phyloP scores from a whole-genome alignment of 2,329 filamentous ascomycete species.

The Xenosphaeropsis pyriputrescens region DNA sequence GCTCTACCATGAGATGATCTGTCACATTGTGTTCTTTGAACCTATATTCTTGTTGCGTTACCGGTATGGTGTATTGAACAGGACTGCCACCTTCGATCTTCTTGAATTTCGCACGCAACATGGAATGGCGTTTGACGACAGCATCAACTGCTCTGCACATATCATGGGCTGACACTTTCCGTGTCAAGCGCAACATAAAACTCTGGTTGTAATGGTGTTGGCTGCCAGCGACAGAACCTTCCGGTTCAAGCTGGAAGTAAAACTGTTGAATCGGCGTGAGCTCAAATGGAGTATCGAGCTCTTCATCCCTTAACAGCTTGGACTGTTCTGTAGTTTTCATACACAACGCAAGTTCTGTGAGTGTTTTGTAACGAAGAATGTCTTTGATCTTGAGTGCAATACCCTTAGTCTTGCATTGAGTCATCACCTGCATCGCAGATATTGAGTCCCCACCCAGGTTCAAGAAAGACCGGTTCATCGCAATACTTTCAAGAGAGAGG shows the following conservation, averaged over 20 bases:
- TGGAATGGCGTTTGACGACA: conserved; percentile 20
- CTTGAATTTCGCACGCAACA: conserved; percentile 21
- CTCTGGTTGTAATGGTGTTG: conserved; percentile 11
- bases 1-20: conserved; percentile 1
- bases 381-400: conserved; percentile 4
- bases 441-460: conserved; percentile 7
- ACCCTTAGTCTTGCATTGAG: conserved; percentile 2
- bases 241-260: conserved; percentile 7
- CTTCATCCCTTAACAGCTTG: background rate
- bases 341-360: conserved; percentile 1
- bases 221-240: background rate
- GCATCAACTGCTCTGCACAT: conserved; percentile 12
- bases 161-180: background rate
- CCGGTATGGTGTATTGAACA: conserved; percentile 18
- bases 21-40: background rate
- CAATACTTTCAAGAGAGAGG: conserved; percentile 2
- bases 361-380: conserved; percentile 3
- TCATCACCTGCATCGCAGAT: conserved; percentile 7
- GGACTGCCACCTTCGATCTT: conserved; percentile 14
- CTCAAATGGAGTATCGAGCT: conserved; percentile 2
- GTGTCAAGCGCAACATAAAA: conserved; percentile 5
- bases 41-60: background rate
- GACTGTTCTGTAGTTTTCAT: background rate
- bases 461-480: conserved; percentile 4
- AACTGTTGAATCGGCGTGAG: conserved; percentile 12